Evolutionary conservation across 345 rosid genomes (phyloP).

Genomic region (Boechera divaricarpa): DNA sequence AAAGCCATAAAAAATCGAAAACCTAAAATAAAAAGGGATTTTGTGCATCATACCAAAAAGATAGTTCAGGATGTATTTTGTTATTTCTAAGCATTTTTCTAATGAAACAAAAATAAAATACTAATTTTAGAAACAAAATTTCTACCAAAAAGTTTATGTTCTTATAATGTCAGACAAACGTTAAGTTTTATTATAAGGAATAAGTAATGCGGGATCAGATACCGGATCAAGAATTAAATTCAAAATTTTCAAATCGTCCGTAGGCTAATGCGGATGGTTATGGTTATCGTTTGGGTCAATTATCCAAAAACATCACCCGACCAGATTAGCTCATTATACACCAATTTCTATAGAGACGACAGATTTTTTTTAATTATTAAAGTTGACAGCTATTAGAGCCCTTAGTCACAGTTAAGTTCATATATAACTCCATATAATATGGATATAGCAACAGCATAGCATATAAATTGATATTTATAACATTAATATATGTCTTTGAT

Average conservation of each 20-base stretch:
- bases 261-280: not conserved
- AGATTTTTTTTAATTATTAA: not conserved
- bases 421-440: constrained; percentile 5
- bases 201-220: not conserved
- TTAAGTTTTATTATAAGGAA: not conserved
- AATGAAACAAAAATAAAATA: not conserved
- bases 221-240: not conserved
- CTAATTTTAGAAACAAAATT: too few species aligned
- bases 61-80: not conserved
- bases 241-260: not conserved
- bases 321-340: not conserved
- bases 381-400: constrained; percentile 19
- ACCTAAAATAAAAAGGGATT: too few species aligned
- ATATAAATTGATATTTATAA: not conserved
- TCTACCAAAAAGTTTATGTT: too few species aligned
- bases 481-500: not conserved
- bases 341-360: not conserved
- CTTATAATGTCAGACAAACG: too few species aligned
- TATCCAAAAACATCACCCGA: not conserved
- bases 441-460: constrained; percentile 7
- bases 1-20: too few species aligned
- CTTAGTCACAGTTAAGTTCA: constrained; percentile 3
- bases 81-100: not conserved
- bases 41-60: too few species aligned
- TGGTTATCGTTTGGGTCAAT: not conserved